These are phyloP conservation scores for Drosera spatulata DNA, from an alignment of 179 eudicot species.

Conservation along the genomic window DNA sequence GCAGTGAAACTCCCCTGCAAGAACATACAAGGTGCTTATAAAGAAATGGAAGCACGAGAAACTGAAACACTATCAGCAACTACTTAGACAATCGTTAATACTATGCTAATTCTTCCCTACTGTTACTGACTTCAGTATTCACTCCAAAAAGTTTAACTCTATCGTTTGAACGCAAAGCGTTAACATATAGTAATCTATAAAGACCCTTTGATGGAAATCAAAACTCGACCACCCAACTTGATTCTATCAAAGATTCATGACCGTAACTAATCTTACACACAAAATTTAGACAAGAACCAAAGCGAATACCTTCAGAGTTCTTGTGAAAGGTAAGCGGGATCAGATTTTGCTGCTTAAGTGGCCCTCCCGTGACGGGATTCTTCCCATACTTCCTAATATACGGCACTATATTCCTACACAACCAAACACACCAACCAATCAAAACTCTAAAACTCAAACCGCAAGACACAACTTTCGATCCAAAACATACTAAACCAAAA, in stretches of 20 bases:
- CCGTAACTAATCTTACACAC: not conserved
- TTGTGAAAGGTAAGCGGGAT: constrained; percentile 83
- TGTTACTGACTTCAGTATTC: too few relatives aligned
- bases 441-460: not conserved
- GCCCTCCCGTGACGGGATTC: constrained; percentile 85
- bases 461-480: not conserved
- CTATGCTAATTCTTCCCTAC: too few relatives aligned
- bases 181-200: too few relatives aligned
- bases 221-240: too few relatives aligned
- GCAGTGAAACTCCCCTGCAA: constrained; percentile 79
- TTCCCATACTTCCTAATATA: constrained; percentile 74
- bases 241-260: not conserved
- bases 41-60: not conserved
- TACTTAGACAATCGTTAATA: not conserved
- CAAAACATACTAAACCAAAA: too few relatives aligned
- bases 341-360: constrained; percentile 66
- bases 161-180: too few relatives aligned
- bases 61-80: not conserved
- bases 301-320: constrained; percentile 59
- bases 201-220: too few relatives aligned
- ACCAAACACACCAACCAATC: not conserved
- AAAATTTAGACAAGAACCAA: not conserved
- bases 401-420: constrained; percentile 67
- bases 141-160: too few relatives aligned
- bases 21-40: not conserved